Base-by-base conservation (phyloP, 768 basidiomycete species). In the button mushroom (Agaricus bisporus) region DNA sequence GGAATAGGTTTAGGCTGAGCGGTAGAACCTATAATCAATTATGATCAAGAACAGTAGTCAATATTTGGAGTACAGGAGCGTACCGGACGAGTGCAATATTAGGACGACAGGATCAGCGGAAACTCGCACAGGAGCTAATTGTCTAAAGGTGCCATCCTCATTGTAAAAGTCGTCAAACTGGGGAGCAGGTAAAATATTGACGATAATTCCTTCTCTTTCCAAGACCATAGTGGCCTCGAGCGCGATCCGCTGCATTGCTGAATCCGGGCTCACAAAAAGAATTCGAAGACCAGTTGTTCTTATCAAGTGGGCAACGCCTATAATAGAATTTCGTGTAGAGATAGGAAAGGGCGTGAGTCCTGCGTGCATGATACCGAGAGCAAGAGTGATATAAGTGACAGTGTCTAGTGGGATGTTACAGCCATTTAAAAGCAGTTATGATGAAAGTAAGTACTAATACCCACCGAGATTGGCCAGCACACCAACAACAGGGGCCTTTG, bases 301-400 rank as follows among this genome's bases (percentile, higher is more conserved):
- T 54, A 78, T 64, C 22, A 81, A 65, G 56, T 78, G 71, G 0
- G 75, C 75, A 22, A 75, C 68, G 5, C 76, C 78, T 7, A 70
- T 61, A 0, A 73, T 66, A 0, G 76, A 77, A 61, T 78, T 80
- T 56, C 74, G 69, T 3, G 72, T 65, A 6, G 74, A 74, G 5
- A 74, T 61, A 7, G 72, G 66, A 39, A 72, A 70, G 1, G 67
- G 61, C 5, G 56, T 56, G 49, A 66, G 68, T 17, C 74, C 76
- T 6, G 75, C 73, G 9, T 70, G 60, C 2, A 74, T 61, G 43
- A 77, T 65, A 5, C 74, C 72, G 5, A 67, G 58, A 36, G 60
- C 54, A 14, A 64, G 50, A 4, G 69, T 64, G 38, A 70, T 66
- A 39, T 72, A 64, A n/a, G 68, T 59, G n/a, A 72, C 43, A 2